Evolutionary conservation across 2,329 filamentous ascomycete species (phyloP), one percentile per base, ranked within the genome.

Genomic region (Aspergillus fructus): DNA sequence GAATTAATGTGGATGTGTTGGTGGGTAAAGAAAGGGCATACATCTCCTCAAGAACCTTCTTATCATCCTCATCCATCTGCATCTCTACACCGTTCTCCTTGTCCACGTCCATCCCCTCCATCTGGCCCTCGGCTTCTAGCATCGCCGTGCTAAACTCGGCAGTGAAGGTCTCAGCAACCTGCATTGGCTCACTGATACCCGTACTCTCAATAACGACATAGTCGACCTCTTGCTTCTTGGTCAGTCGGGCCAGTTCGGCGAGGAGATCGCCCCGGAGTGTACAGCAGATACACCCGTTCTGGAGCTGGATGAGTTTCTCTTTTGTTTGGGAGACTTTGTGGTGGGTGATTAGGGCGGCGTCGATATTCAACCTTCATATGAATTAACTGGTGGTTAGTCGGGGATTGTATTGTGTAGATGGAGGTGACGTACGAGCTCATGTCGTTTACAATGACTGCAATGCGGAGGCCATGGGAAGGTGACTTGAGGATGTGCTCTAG

Each of bases 231-330:
- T 84, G 80, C 1, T 85, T 78, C 66, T 86, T 82, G 0, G 87
- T 81, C 1, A 91, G 77, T 1, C 81, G 81, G 0, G 87, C 87
- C 0, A 91, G 80, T 68, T 91, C 88, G 58, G 88, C 84, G 0
- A 91, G 79, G 1, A 91, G 73, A 55, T 91, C 88, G 1, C 88
- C 87, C 3, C 89, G 84, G 0, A 91, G 78, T 0, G 88, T 91
- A 64, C 89, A 91, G 76, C 88, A 91, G 65, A 91, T 91, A 62
- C 89, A 91, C 9, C 88, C 87, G 60, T 89, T 90, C 65, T 89
- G 86, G 54, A 90, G 79, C 9, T 86, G 83, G 15, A 89, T 84
- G 33, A 89, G 78, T 61, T 88, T 87, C 62, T 89, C 85, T 40
- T 86, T 76, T 0, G 83, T 83, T 61, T 83, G 81, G 2, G 81